These are phyloP conservation scores for Fusarium tupiense DNA, from an alignment of 2,329 filamentous ascomycete genomes.

Conservation along the genomic window DNA sequence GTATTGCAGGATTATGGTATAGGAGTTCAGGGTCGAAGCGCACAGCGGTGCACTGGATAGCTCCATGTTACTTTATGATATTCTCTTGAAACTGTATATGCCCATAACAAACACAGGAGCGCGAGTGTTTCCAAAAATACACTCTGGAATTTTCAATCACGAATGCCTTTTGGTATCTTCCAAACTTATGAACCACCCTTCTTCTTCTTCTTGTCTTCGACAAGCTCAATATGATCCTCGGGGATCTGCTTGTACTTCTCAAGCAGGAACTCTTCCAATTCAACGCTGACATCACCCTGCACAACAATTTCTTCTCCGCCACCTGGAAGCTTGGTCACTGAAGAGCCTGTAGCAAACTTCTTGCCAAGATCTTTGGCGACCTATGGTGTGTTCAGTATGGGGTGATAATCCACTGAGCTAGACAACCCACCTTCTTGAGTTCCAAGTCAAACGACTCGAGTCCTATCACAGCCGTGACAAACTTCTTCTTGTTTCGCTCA, in stretches of 20 bases:
- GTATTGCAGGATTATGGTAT: constrained; percentile 6
- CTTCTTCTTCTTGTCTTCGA: constrained; percentile 96
- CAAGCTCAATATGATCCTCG: constrained; percentile 92
- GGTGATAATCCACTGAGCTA: neutral
- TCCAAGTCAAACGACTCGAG: constrained; percentile 92
- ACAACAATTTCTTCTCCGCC: constrained; percentile 97
- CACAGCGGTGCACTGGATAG: constrained; percentile 23
- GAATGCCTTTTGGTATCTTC: constrained; percentile 25
- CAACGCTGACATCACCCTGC: constrained; percentile 94
- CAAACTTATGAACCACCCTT: constrained; percentile 44
- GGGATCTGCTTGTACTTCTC: constrained; percentile 92
- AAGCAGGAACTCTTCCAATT: constrained; percentile 89
- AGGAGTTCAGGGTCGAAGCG: constrained; percentile 33
- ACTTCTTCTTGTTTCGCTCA: constrained; percentile 98
- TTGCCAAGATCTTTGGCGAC: constrained; percentile 96
- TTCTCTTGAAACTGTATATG: constrained; percentile 24
- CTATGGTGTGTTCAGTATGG: constrained; percentile 42
- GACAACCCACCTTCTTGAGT: constrained; percentile 76
- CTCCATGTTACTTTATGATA: constrained; percentile 15
- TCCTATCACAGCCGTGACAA: constrained; percentile 90
- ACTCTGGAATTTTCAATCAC: constrained; percentile 31
- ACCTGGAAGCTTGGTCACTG: constrained; percentile 86
- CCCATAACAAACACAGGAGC: constrained; percentile 21
- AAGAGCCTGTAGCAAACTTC: constrained; percentile 95
- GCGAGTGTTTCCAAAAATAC: constrained; percentile 31